Base-by-base conservation (phyloP, 805 yeast species). In the Ogataea polymorpha region DNA sequence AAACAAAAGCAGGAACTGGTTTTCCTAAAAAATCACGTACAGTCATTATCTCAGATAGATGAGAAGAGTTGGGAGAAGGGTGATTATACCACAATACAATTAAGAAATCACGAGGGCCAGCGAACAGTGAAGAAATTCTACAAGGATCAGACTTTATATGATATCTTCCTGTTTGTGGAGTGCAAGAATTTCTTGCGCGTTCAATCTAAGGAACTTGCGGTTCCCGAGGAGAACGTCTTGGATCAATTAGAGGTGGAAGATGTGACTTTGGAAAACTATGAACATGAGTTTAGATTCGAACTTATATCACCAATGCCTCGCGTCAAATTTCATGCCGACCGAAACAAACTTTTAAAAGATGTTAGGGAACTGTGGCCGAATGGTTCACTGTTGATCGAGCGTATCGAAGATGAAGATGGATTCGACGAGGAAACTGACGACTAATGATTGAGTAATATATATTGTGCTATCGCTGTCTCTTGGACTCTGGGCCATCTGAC, bases 41-140 rank as follows among this genome's bases (percentile, higher is more conserved):
- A 29, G 29, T 6, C 32, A 15, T 14, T 50, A 23, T 33, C 38
- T 12, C 21, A 34, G 11, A 35, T 41, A 16, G 47, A 44, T 13
- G 42, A 40, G 7, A 32, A 39, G 15, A 8, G 20, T 9, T 53
- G 60, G 48, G 39, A 37, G 2, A 63, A 61, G 40, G 64, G 63
- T 0, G 61, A 63, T 6, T 61, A 49, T 34, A 61, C 72, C 7
- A 65, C 65, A 0, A 68, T 81, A 15, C 80, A 82, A 37, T 63
- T 81, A 48, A 72, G 79, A 54, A 61, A 75, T 25, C 79, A 83
- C 7, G 56, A 68, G 25, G 86, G 86, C 2, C 65, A 66, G 35
- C 58, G 80, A 40, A 54, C 71, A 6, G 65, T 78, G 2, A 71
- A 73, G 24, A 68, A 65, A 26, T 70, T 81, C 39, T 48, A 53